Evolutionary conservation across 805 yeast genomes (phyloP).

Genomic region (Candida pseudofarinosa): DNA sequence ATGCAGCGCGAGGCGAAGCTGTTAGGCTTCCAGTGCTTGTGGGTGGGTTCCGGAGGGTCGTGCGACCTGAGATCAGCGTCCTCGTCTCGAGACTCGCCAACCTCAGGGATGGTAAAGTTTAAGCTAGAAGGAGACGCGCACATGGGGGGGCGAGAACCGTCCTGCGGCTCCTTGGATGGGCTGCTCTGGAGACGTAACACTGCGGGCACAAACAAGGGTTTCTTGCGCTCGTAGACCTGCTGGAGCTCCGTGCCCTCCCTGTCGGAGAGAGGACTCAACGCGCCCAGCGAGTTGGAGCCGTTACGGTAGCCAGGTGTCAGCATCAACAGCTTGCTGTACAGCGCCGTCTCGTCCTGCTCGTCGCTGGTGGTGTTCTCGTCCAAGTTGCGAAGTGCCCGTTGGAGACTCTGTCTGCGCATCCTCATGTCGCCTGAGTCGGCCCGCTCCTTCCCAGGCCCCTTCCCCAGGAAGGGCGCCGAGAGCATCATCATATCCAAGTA

Average conservation of each 20-base stretch:
- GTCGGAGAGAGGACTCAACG: conserved; percentile 1
- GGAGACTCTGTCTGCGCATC: conserved; percentile 12
- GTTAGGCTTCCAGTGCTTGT: conserved; percentile 51
- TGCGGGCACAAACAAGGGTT: conserved; percentile 49
- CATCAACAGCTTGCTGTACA: not conserved
- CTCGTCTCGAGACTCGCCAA: not conserved
- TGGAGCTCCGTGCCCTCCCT: conserved; percentile 15
- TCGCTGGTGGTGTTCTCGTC: conserved; percentile 17
- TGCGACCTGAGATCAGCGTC: conserved; percentile 5
- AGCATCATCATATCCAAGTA: conserved; percentile 2
- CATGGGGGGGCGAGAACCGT: conserved; percentile 3
- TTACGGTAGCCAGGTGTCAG: not conserved
- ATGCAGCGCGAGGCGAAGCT: conserved; percentile 36
- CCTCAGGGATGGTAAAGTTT: not conserved
- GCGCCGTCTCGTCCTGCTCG: conserved; percentile 9
- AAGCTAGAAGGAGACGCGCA: not conserved
- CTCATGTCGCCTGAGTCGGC: conserved; percentile 1
- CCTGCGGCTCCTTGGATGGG: not conserved
- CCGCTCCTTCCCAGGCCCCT: not conserved
- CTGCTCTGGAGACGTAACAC: conserved; percentile 41
- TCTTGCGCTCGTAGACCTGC: conserved; percentile 45
- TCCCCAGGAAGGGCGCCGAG: not conserved
- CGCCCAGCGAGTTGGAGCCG: not conserved
- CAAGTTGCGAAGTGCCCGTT: conserved; percentile 20
- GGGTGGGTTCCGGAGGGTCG: conserved; percentile 42